Evolutionary conservation across 2,329 filamentous ascomycete species (phyloP).

Genomic region (Diaporthe citrichinensis): DNA sequence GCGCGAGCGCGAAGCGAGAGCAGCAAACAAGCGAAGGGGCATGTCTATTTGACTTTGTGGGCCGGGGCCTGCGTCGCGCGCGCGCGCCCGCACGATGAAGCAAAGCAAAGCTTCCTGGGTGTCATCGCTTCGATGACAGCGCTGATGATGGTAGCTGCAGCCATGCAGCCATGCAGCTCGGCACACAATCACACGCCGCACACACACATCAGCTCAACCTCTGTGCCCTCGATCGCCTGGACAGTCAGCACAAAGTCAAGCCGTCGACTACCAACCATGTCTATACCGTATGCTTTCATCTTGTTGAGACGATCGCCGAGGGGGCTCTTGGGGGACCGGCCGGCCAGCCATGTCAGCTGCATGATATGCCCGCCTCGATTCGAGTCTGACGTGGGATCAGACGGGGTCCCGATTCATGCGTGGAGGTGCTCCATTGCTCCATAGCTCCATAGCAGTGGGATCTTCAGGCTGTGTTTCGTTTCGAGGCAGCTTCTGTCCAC

Average conservation of each 20-base stretch:
- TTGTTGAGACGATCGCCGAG: slow-evolving; percentile 20
- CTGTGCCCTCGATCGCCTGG: slow-evolving; percentile 23
- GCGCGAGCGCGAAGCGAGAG: neutral
- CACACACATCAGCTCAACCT: slow-evolving; percentile 14
- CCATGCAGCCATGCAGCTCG: neutral
- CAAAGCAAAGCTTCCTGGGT: slow-evolving; percentile 22
- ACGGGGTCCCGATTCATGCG: slow-evolving; percentile 23
- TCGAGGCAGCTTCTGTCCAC: slow-evolving; percentile 32
- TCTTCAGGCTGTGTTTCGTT: slow-evolving; percentile 30
- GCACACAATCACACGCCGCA: slow-evolving; percentile 13
- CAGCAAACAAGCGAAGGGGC: neutral
- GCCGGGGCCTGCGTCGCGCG: neutral
- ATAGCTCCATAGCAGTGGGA: neutral
- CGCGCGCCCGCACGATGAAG: slow-evolving; percentile 24
- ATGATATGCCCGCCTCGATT: slow-evolving; percentile 13
- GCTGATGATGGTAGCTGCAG: neutral
- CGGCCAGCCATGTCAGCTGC: slow-evolving; percentile 17
- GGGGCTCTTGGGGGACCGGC: neutral
- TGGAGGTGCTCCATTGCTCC: neutral
- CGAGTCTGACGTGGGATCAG: slow-evolving; percentile 27
- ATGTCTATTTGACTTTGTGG: slow-evolving; percentile 29
- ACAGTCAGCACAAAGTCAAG: neutral
- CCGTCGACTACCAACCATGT: neutral
- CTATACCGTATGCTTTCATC: neutral
- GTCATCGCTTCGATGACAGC: neutral